Percentiles rank a stretch among this genome's conserved stretches.
Conservation (phyloP, 768 basidiomycete species). For the Boletus bicolor region DNA sequence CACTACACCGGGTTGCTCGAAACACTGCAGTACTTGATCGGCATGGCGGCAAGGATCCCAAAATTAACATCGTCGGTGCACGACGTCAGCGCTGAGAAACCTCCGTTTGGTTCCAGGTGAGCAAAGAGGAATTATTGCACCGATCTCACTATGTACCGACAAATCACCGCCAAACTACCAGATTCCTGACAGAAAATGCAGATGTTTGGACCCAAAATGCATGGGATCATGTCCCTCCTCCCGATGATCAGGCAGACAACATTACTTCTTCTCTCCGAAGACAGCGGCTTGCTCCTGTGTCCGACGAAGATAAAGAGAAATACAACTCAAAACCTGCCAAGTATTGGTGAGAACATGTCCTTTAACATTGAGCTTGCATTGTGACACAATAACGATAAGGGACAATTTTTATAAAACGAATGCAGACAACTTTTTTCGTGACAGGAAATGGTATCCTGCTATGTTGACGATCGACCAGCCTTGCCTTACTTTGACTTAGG, state of each 20-base stretch:
- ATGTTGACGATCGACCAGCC: neutral
- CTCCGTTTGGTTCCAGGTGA: constrained; percentile 72
- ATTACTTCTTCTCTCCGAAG: constrained; percentile 67
- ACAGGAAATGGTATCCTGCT: constrained; percentile 73
- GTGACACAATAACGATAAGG: constrained; percentile 48
- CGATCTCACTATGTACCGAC: neutral
- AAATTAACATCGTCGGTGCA: constrained; percentile 63
- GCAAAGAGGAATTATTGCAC: neutral
- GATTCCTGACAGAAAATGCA: constrained; percentile 66
- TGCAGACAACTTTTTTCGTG: constrained; percentile 85
- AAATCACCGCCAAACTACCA: constrained; percentile 23
- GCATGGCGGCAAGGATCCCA: constrained; percentile 21
- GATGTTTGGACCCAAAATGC: constrained; percentile 87
- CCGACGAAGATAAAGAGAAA: constrained; percentile 63
- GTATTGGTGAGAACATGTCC: constrained; percentile 51
- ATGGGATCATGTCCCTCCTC: constrained; percentile 88
- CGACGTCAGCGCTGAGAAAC: constrained; percentile 50
- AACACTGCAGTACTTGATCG: neutral
- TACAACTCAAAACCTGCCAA: constrained; percentile 72
- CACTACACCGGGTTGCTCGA: neutral
- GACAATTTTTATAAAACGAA: constrained; percentile 91
- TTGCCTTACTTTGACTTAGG: constrained; percentile 40
- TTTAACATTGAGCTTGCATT: constrained; percentile 28
- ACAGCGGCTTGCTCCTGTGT: constrained; percentile 73
- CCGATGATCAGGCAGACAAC: constrained; percentile 71